These are phyloP conservation scores for Endocalyx cinctus DNA, from an alignment of 2,329 filamentous ascomycete species.

Conservation along the genomic window DNA sequence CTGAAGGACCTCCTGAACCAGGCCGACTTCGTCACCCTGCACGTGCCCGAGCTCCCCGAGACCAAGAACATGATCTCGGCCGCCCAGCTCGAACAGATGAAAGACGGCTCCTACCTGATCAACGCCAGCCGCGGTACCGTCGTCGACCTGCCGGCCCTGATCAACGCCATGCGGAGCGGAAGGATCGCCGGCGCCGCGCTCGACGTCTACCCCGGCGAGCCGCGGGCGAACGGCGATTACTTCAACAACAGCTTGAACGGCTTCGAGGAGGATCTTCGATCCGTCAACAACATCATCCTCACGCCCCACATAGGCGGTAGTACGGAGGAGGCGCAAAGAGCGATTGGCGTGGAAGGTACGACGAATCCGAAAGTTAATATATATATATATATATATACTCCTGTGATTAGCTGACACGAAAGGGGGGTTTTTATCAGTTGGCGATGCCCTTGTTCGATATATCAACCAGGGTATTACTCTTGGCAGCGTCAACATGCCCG, in stretches of 20 bases:
- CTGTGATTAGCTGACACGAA: too few species aligned
- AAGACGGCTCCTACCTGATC: conserved; percentile 86
- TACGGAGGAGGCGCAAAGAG: conserved; percentile 94
- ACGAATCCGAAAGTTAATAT: too few species aligned
- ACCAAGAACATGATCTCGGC: conserved; percentile 89
- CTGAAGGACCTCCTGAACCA: conserved; percentile 71
- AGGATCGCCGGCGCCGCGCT: conserved; percentile 92
- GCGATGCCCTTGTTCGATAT: conserved; percentile 81
- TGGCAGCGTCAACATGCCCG: conserved; percentile 94
- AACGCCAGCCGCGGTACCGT: conserved; percentile 93
- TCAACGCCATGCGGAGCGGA: conserved; percentile 79
- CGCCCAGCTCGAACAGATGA: conserved; percentile 80
- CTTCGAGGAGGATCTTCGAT: conserved; percentile 81
- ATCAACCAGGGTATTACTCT: conserved; percentile 92
- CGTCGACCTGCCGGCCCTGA: conserved; percentile 87
- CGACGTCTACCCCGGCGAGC: conserved; percentile 93
- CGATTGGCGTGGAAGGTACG: conserved; percentile 81
- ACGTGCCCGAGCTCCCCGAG: conserved; percentile 90
- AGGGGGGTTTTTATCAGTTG: conserved; percentile 52
- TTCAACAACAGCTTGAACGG: conserved; percentile 79
- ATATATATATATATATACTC: too few species aligned
- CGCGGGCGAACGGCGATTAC: conserved; percentile 89
- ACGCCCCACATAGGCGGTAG: conserved; percentile 97
- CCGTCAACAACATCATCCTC: conserved; percentile 86
- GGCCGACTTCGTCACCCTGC: conserved; percentile 89